These are phyloP conservation scores for Cymbopogon citratus DNA, from an alignment of 176 grass and related monocot species.

Conservation along the genomic window DNA sequence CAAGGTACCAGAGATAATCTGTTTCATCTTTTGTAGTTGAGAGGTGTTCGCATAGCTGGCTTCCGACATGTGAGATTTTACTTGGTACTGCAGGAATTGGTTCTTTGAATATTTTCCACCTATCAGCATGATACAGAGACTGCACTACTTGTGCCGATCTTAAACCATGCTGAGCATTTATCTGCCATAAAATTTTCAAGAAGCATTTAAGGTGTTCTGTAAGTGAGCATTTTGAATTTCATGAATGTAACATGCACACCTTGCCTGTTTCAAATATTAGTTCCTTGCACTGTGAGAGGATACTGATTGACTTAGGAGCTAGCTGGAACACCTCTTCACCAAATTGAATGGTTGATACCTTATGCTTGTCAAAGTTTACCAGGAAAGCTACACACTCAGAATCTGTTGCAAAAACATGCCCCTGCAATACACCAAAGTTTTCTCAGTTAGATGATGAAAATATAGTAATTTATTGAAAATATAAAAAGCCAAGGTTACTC, in stretches of 20 bases:
- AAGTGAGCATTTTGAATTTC: slow-evolving; percentile 6
- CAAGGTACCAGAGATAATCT: slow-evolving; percentile 90
- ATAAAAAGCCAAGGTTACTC: background rate
- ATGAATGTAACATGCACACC: slow-evolving; percentile 31
- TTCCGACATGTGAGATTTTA: slow-evolving; percentile 23
- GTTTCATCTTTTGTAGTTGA: slow-evolving; percentile 75
- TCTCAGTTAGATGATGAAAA: slow-evolving; percentile 10
- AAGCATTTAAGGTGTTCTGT: background rate
- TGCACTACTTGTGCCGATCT: slow-evolving; percentile 51
- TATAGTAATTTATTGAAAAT: background rate
- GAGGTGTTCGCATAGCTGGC: slow-evolving; percentile 74
- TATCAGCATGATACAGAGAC: slow-evolving; percentile 31
- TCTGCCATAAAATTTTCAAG: background rate
- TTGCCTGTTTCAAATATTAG: slow-evolving; percentile 64
- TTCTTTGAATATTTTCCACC: slow-evolving; percentile 59
- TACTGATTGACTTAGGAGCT: slow-evolving; percentile 62
- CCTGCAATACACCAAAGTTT: slow-evolving; percentile 43
- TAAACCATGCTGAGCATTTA: slow-evolving; percentile 46
- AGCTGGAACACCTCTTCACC: slow-evolving; percentile 44
- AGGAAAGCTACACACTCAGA: slow-evolving; percentile 68
- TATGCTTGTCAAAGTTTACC: slow-evolving; percentile 54
- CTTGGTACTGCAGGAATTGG: slow-evolving; percentile 30
- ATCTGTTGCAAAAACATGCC: slow-evolving; percentile 74
- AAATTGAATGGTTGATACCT: slow-evolving; percentile 33
- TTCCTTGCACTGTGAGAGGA: slow-evolving; percentile 56